Conservation (phyloP, 2,329 filamentous ascomycete species). For the Apiospora sp. region DNA sequence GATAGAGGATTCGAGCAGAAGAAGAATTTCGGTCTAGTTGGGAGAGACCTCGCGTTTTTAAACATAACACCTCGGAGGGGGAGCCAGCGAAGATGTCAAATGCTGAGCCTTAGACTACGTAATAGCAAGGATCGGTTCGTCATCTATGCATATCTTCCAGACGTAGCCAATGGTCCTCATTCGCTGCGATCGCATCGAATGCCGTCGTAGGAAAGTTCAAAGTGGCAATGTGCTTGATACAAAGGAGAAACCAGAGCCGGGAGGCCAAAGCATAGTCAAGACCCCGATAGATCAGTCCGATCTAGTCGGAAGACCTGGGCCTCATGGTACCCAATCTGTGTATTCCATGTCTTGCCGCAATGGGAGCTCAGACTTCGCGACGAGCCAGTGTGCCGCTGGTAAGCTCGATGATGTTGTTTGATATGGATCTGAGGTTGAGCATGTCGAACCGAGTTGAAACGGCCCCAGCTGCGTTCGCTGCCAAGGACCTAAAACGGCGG, state of each 20-base stretch:
- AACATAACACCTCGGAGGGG: neutral
- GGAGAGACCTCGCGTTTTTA: neutral
- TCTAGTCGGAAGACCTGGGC: neutral
- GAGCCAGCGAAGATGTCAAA: neutral
- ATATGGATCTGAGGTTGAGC: constrained; percentile 7
- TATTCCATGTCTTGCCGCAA: neutral
- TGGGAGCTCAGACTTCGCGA: neutral
- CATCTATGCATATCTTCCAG: neutral
- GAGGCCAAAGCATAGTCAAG: neutral
- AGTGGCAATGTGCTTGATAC: neutral
- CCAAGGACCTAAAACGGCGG: neutral
- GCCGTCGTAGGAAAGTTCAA: neutral
- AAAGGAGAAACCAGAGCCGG: constrained; percentile 1
- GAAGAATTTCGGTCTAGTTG: neutral
- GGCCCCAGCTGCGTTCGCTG: neutral
- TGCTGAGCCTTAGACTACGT: neutral
- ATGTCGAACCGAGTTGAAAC: constrained; percentile 21
- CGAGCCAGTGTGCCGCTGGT: too few relatives aligned
- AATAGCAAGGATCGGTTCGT: neutral
- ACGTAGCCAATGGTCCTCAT: neutral
- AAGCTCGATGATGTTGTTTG: constrained; percentile 5
- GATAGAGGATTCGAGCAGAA: neutral
- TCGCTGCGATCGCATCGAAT: neutral
- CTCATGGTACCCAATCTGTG: neutral
- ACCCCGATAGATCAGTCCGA: neutral